Evolutionary conservation across 1,139 yeast species (phyloP), one percentile per base, ranked within the genome.

Genomic region (Ogataea hybrid): DNA sequence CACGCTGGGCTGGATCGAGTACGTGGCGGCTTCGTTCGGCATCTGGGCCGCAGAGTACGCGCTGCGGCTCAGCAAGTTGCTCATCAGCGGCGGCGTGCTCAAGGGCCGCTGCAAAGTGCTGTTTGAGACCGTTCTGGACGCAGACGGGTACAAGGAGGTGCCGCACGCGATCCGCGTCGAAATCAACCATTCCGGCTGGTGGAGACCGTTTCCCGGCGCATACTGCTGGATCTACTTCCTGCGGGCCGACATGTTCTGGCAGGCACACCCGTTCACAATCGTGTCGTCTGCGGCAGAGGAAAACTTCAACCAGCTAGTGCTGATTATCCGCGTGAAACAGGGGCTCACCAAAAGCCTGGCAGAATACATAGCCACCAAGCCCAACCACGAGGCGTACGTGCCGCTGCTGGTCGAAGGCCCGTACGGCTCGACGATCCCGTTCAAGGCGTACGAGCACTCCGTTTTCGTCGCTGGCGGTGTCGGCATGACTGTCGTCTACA

Each of bases 221-320:
- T 68, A 65, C 42, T 67, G 69, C 15, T 68, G 66, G 58, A 40
- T 68, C 5, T 58, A 59, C 39, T 57, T 68, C 41, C 44, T 65
- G 43, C 51, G 65, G 45, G 69, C 69, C 32, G 58, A 69, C 7
- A 62, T 70, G 57, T 75, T 73, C 61, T 76, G 79, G 79, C 78
- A 77, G 59, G 71, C 79, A 0, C 81, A 77, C 54, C 82, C 82
- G 1, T 75, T 77, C 54, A 75, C 81, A 0, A 63, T 75, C 10
- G 52, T 64, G 7, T 55, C 61, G 20, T 54, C 64, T 4, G 55
- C 62, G 6, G 44, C 52, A 17, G 63, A 58, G 7, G 54, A 58
- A 35, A 64, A 64, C 36, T 61, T 60, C 32, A 61, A 63, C 41
- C 67, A 63, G 42, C 42, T 65, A 44, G 62, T 63, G 1, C 56